Base-by-base conservation (phyloP, 2,329 filamentous ascomycete genomes). In the Neodidymelliopsis sp. region DNA sequence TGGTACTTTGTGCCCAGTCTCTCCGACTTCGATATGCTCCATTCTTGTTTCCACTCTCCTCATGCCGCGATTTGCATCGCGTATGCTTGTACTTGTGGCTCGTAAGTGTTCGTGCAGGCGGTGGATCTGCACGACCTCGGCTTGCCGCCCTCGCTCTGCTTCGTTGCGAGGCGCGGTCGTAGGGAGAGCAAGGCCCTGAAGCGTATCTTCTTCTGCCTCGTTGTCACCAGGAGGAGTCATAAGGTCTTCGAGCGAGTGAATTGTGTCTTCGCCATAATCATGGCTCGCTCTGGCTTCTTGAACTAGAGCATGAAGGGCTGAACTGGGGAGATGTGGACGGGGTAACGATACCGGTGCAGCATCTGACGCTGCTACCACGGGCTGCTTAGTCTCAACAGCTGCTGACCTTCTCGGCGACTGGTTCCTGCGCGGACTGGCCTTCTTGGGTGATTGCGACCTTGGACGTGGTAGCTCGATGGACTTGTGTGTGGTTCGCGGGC, bases 211-310 rank as follows among this genome's bases (percentile, higher is more conserved):
- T 12, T 73, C 70, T 4, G 48, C 8, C 4, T 66, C 60, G 25
- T 43, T 56, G 18, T 64, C 61, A 16, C 41, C 37, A 11, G 41
- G 60, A 44, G 61, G 68, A 13, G 67, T 56, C 10, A 77, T 69
- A 10, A 80, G 70, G 25, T 77, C 74, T 58, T 79, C 75, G 6
- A 80, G 65, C 3, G 76, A 79, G 34, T 77, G 72, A 31, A 79
- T 73, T 3, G 77, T 80, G 13, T 74, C 75, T 22, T 80, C 77
- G 25, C 77, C 77, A 28, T 73, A 71, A 23, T 66, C 59, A 13
- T 72, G 66, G 19, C 51, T 54, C 6, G 63, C 56, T 60, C 65
- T 70, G 5, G 72, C 72, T 55, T 75, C 68, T 40, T 69, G 62
- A 1, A 79, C 63, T 13, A 79, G 63, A 13, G 74, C 73, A 41